Conservation (phyloP, 257 asterid genomes). For the Primulina huaijiensis region DNA sequence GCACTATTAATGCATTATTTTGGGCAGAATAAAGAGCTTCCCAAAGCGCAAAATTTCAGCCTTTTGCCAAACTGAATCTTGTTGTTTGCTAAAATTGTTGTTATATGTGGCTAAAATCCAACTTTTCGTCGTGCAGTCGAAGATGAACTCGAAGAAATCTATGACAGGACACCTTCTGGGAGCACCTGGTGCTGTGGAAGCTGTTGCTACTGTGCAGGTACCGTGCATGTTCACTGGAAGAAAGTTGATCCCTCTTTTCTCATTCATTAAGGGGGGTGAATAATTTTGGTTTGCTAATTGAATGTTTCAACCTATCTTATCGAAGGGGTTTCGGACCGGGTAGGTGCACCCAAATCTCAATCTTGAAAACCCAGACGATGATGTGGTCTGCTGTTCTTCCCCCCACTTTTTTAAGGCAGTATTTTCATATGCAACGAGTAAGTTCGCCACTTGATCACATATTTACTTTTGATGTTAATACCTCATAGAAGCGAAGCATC, state of each 20-base stretch:
- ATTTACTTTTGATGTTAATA: background rate
- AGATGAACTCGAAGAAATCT: conserved; percentile 92
- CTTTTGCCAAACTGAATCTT: conserved; percentile 6
- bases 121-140: conserved; percentile 46
- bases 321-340: too few relatives aligned
- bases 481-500: too few relatives aligned
- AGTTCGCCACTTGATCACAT: background rate
- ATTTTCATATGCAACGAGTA: background rate
- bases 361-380: conserved; percentile 21
- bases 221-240: too few relatives aligned
- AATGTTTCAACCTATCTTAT: too few relatives aligned
- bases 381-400: conserved; percentile 59
- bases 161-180: conserved; percentile 97
- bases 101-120: conserved; percentile 20
- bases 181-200: conserved; percentile 97
- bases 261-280: too few relatives aligned
- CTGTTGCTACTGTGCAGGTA: conserved; percentile 94
- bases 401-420: background rate
- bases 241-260: too few relatives aligned
- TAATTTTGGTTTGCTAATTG: too few relatives aligned
- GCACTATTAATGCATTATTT: conserved; percentile 72
- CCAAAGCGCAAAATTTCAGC: conserved; percentile 16
- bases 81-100: background rate
- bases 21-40: conserved; percentile 87
- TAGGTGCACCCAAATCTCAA: too few relatives aligned